Base-by-base conservation (phyloP, 2,329 filamentous ascomycete genomes). In the Kalaharituber pfeilii region DNA sequence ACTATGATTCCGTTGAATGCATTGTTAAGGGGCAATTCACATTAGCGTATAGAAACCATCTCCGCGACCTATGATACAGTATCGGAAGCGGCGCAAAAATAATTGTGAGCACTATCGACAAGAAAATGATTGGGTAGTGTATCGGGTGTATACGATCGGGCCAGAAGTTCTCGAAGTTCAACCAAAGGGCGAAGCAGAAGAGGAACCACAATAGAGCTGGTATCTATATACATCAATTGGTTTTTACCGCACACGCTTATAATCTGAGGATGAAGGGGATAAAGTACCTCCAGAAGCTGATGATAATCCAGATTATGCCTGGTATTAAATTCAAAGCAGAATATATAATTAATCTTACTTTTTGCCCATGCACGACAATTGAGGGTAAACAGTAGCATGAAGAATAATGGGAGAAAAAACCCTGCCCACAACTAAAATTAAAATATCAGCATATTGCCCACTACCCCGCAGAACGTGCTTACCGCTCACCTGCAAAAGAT, bases 241-340 rank as follows among this genome's bases (percentile, higher is more conserved):
- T 60, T 52, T 54, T n/a, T n/a, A n/a, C 33, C 15, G 33, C 33
- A 18, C 20, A 6, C 20, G 2, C 33, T 20, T 25, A 28, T 28
- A 45, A 26, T 7, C 2, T 36, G n/a, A 11, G 5, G 5, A 49
- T 26, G 11, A n/a, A n/a, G n/a, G 30, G 18, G 5, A 13, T 27
- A 26, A 62, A 70, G 62, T 65, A 79, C 76, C 70, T 91, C 84
- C 5, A 83, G 74, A 27, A 95, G 73, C 66, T 94, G 81, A 62
- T 85, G 80, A 87, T 89, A 98, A 67, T 96, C 86, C 26, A 96
- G 71, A 59, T 82, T 79, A 66, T 91, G 80, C 55, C 89, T 76
- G 53, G 82, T 81, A 71, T 96, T 88, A 65, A 94, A 91, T 69
- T 98, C 91, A 65, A 98, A 98, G 62, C 96, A 86, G 67, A 95